Conservation (phyloP, 2,329 filamentous ascomycete genomes). For the Ceratocystis diversiconidia region DNA sequence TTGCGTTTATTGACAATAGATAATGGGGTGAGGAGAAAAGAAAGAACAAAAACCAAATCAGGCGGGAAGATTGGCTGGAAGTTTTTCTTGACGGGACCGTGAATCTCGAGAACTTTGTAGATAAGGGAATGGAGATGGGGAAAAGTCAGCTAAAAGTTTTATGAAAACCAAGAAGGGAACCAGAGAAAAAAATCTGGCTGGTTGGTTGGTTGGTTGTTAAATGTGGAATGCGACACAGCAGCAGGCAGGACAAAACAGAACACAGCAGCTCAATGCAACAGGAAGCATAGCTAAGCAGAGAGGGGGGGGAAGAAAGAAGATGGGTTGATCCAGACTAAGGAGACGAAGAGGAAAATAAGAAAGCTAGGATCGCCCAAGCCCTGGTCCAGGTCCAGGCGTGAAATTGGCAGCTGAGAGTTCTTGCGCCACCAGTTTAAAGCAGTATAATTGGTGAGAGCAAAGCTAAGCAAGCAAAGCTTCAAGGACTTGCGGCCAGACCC, state of each 20-base stretch:
- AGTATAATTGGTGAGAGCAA: background rate
- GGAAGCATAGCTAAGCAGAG: background rate
- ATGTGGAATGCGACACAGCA: background rate
- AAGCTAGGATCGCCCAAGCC: slow-evolving; percentile 5
- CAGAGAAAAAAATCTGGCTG: slow-evolving; percentile 10
- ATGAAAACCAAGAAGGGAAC: background rate
- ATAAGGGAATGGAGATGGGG: slow-evolving; percentile 4
- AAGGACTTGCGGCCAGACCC: too few relatives aligned
- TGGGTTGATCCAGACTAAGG: background rate
- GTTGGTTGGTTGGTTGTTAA: background rate
- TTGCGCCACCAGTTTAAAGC: background rate
- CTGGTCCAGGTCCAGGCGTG: background rate
- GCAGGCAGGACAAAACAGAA: background rate
- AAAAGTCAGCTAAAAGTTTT: slow-evolving; percentile 1
- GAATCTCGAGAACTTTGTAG: slow-evolving; percentile 12
- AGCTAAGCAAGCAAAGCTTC: too few relatives aligned
- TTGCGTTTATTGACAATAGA: slow-evolving; percentile 19
- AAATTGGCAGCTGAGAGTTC: slow-evolving; percentile 1
- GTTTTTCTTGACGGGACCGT: slow-evolving; percentile 2
- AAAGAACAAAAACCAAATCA: slow-evolving; percentile 9
- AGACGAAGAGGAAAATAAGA: background rate
- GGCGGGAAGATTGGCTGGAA: background rate
- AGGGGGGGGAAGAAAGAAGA: background rate
- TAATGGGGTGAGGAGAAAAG: slow-evolving; percentile 4
- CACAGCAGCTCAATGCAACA: background rate